Conservation (phyloP, 1,284 basidiomycete species). For the Anthracocystis panici-leucophaei region DNA sequence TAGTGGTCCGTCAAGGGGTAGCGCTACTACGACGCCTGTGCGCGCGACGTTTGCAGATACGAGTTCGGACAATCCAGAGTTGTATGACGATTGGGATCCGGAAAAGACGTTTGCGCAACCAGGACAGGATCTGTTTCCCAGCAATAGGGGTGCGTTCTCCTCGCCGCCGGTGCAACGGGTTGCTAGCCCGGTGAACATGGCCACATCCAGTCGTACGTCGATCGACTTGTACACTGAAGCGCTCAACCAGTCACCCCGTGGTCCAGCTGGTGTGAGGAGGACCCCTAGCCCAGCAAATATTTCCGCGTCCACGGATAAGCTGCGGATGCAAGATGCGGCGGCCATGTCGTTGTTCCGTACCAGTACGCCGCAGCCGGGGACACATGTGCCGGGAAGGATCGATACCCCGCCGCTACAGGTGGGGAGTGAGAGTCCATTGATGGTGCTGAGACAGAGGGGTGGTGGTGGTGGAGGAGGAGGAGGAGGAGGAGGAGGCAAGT, state of each 20-base stretch:
- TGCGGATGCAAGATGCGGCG: conserved; percentile 39
- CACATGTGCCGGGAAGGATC: conserved; percentile 38
- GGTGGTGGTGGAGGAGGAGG: no score
- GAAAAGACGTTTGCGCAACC: conserved; percentile 49
- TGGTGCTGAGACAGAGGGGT: conserved; percentile 1
- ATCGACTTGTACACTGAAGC: conserved; percentile 42
- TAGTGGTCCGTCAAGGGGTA: conserved; percentile 16
- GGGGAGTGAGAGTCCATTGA: conserved; percentile 21
- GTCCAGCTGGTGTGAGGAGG: not conserved
- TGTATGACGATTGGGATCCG: conserved; percentile 46
- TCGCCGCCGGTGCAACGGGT: conserved; percentile 29
- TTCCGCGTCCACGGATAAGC: conserved; percentile 27
- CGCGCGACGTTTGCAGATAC: conserved; percentile 19
- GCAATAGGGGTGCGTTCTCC: conserved; percentile 16
- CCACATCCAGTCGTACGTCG: conserved; percentile 19
- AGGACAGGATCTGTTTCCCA: conserved; percentile 37
- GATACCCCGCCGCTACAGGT: conserved; percentile 27
- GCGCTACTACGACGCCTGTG: conserved; percentile 24
- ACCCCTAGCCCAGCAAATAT: conserved; percentile 23
- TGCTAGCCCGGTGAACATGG: conserved; percentile 16
- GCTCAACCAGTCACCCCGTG: conserved; percentile 24
- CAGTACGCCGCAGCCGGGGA: conserved; percentile 30
- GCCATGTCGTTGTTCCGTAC: conserved; percentile 46
- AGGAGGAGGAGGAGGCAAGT: no score
- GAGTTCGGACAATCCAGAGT: conserved; percentile 1